Percentiles rank a stretch among this genome's conserved stretches.
These are phyloP conservation scores for Aspergillus pseudoglaucus DNA, from an alignment of 2,329 filamentous ascomycete genomes.

Conservation along the genomic window DNA sequence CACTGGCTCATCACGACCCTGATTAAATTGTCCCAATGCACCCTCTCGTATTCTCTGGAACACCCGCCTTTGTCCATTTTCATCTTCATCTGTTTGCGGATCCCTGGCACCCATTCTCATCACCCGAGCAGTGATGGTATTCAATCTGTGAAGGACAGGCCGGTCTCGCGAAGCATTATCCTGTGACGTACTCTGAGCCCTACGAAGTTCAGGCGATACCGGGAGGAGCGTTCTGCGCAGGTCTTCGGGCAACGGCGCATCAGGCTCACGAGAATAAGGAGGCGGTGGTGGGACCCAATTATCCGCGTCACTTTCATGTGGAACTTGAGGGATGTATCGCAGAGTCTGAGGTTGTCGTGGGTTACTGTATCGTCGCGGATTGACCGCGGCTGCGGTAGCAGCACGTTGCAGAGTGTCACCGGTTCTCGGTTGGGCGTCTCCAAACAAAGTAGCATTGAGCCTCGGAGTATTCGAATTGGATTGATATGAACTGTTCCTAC, in stretches of 20 bases:
- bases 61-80: slow-evolving; percentile 8
- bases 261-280: slow-evolving; percentile 52
- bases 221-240: slow-evolving; percentile 29
- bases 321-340: slow-evolving; percentile 56
- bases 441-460: slow-evolving; percentile 45
- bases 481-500: slow-evolving; percentile 22
- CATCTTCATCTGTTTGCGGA: slow-evolving; percentile 7
- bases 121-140: slow-evolving; percentile 17
- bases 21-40: slow-evolving; percentile 4
- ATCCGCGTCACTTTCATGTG: slow-evolving; percentile 80
- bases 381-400: slow-evolving; percentile 66
- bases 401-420: slow-evolving; percentile 64
- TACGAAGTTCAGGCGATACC: slow-evolving; percentile 15
- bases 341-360: slow-evolving; percentile 26
- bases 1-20: slow-evolving; percentile 1
- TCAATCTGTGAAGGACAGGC: slow-evolving; percentile 23
- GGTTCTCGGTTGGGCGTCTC: slow-evolving; percentile 66
- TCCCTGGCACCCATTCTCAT: slow-evolving; percentile 13
- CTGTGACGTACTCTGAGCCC: slow-evolving; percentile 18
- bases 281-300: slow-evolving; percentile 84
- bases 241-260: slow-evolving; percentile 32
- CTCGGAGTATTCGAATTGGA: slow-evolving; percentile 18
- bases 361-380: slow-evolving; percentile 59
- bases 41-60: slow-evolving; percentile 6
- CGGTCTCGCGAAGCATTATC: slow-evolving; percentile 17